Evolutionary conservation across 2,329 filamentous ascomycete species (phyloP).

Genomic region (Trichoderma koningii): DNA sequence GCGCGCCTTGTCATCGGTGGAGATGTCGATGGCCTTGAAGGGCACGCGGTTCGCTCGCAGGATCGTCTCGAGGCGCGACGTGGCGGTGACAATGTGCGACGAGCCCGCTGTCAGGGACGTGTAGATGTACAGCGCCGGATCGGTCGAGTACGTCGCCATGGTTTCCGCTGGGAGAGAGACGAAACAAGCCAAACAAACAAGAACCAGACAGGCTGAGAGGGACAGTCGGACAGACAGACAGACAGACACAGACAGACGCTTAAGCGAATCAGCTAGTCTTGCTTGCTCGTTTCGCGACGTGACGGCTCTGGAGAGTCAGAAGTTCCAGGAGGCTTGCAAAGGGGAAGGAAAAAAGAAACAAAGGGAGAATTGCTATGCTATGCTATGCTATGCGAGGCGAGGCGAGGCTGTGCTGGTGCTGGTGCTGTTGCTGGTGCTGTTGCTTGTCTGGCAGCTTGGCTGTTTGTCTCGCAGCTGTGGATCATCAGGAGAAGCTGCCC

Average conservation of each 20-base stretch:
- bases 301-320: no score
- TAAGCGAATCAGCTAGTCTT: no score
- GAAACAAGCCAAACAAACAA: no score
- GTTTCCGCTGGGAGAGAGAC: conserved; percentile 24
- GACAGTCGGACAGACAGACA: neutral
- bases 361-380: neutral
- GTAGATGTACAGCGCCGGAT: conserved; percentile 85
- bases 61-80: conserved; percentile 93
- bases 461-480: no score
- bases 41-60: conserved; percentile 91
- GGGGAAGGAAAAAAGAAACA: neutral
- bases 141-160: conserved; percentile 55
- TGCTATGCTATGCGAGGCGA: neutral
- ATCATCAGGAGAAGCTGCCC: conserved; percentile 18
- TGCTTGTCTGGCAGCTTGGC: no score
- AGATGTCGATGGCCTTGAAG: conserved; percentile 89
- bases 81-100: conserved; percentile 94
- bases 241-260: neutral
- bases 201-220: no score
- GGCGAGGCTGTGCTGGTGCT: neutral
- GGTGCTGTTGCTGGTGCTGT: neutral
- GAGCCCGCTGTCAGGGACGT: conserved; percentile 95
- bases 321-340: no score
- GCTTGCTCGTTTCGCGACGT: no score
- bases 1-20: conserved; percentile 83